Percentiles rank a stretch among this genome's conserved stretches.
Conservation (phyloP, 345 rosid genomes). For the Balakata baccata region DNA sequence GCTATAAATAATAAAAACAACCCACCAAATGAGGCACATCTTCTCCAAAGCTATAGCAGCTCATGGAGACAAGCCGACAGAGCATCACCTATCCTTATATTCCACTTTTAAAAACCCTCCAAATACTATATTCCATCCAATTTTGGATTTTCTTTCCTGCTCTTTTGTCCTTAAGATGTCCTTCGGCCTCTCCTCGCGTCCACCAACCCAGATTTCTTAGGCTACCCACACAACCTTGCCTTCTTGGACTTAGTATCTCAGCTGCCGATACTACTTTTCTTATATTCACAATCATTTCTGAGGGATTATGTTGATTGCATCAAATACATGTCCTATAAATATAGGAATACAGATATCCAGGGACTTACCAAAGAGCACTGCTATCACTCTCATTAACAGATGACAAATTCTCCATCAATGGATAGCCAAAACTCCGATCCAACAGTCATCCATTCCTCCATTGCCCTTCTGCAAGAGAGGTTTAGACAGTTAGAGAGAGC, state of each 20-base stretch:
- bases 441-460: slow-evolving; percentile 40
- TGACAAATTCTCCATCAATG: slow-evolving; percentile 13
- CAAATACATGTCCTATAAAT: slow-evolving; percentile 22
- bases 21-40: slow-evolving; percentile 29
- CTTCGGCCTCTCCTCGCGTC: slow-evolving; percentile 19
- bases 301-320: neutral
- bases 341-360: slow-evolving; percentile 10
- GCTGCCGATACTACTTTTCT: slow-evolving; percentile 22
- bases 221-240: slow-evolving; percentile 23
- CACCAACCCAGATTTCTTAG: slow-evolving; percentile 13
- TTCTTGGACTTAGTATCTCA: slow-evolving; percentile 28
- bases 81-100: slow-evolving; percentile 18
- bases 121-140: slow-evolving; percentile 29
- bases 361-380: slow-evolving; percentile 1
- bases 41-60: slow-evolving; percentile 24
- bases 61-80: slow-evolving; percentile 22
- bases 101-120: slow-evolving; percentile 22
- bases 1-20: slow-evolving; percentile 8
- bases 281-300: slow-evolving; percentile 10
- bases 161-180: slow-evolving; percentile 16
- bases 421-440: slow-evolving; percentile 31
- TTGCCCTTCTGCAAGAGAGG: slow-evolving; percentile 63
- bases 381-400: neutral
- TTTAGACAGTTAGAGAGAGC: slow-evolving; percentile 55
- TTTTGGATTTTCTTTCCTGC: slow-evolving; percentile 17